A percentile compares a stretch with the other conserved stretches of the same genome.
phyloP scores from a whole-genome alignment of 441 rosid species.

The Mallotus japonicus region DNA sequence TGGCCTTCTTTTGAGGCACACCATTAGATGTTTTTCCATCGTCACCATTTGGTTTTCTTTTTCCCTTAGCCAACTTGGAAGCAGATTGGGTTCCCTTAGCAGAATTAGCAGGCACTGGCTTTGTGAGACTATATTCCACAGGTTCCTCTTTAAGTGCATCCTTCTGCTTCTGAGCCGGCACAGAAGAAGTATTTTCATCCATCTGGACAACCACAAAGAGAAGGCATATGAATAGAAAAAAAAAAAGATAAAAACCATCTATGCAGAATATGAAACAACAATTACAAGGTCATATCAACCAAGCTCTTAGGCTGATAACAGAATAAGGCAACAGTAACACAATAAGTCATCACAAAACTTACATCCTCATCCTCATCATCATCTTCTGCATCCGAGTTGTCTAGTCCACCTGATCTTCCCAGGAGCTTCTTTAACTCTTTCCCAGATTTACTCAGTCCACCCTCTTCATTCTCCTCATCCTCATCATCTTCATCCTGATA shows the following conservation, averaged over 20 bases:
- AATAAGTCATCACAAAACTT: constrained; percentile 3
- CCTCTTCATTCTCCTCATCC: constrained; percentile 80
- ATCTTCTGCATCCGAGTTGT: constrained; percentile 79
- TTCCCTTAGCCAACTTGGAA: constrained; percentile 78
- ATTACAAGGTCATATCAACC: not conserved
- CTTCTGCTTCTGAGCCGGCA: constrained; percentile 60
- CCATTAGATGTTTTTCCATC: constrained; percentile 59
- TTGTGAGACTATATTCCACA: constrained; percentile 63
- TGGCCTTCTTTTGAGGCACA: constrained; percentile 70
- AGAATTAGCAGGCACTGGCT: constrained; percentile 58
- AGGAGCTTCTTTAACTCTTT: constrained; percentile 90
- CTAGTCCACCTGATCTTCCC: constrained; percentile 62
- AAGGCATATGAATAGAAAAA: not conserved
- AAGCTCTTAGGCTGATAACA: not conserved
- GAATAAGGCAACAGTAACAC: not conserved
- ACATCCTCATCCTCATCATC: constrained; percentile 70
- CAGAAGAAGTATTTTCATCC: constrained; percentile 52
- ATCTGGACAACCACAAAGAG: constrained; percentile 33
- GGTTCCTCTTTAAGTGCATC: constrained; percentile 77
- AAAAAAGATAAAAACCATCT: not conserved
- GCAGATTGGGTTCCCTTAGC: constrained; percentile 62
- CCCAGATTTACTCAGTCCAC: constrained; percentile 87
- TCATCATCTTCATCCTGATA: constrained; percentile 89
- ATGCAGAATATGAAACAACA: not conserved
- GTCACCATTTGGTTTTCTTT: constrained; percentile 72